phyloP scores from a whole-genome alignment of 208 protist genomes.

The Wallacemonas sp. region DNA sequence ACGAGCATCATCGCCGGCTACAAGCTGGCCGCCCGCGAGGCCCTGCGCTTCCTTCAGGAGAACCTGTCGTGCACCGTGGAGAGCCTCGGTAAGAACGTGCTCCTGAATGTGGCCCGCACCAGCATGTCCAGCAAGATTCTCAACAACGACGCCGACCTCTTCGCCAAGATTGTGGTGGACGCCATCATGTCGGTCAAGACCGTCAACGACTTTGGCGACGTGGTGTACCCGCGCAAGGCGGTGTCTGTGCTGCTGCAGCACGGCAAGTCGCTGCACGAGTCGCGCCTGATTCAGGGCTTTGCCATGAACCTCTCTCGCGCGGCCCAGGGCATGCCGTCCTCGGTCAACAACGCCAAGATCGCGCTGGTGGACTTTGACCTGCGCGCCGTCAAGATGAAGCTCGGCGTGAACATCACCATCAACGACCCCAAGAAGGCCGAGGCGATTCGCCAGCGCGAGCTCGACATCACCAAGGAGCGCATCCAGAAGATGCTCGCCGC shows the following conservation, averaged over 20 bases:
- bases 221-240: slow-evolving; percentile 97
- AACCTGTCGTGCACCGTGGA: slow-evolving; percentile 86
- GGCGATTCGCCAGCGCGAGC: slow-evolving; percentile 96
- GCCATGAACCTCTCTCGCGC: slow-evolving; percentile 97
- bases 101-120: slow-evolving; percentile 98
- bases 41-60: slow-evolving; percentile 96
- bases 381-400: slow-evolving; percentile 95
- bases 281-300: slow-evolving; percentile 93
- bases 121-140: slow-evolving; percentile 99
- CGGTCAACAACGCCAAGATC: slow-evolving; percentile 97
- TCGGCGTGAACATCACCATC: slow-evolving; percentile 98
- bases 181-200: slow-evolving; percentile 92
- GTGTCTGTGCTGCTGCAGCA: slow-evolving; percentile 99
- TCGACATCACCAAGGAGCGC: slow-evolving; percentile 97
- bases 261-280: slow-evolving; percentile 95
- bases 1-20: slow-evolving; percentile 99
- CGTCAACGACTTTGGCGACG: slow-evolving; percentile 90
- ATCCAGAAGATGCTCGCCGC: slow-evolving; percentile 97
- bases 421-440: slow-evolving; percentile 98
- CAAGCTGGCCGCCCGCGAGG: slow-evolving; percentile 96
- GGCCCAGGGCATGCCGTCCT: slow-evolving; percentile 97
- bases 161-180: slow-evolving; percentile 97
- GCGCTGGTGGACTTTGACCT: slow-evolving; percentile 99
- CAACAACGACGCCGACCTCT: slow-evolving; percentile 96
- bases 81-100: slow-evolving; percentile 92